Evolutionary conservation across 306 rosid species (phyloP).

Genomic region (Lablab purpureus): DNA sequence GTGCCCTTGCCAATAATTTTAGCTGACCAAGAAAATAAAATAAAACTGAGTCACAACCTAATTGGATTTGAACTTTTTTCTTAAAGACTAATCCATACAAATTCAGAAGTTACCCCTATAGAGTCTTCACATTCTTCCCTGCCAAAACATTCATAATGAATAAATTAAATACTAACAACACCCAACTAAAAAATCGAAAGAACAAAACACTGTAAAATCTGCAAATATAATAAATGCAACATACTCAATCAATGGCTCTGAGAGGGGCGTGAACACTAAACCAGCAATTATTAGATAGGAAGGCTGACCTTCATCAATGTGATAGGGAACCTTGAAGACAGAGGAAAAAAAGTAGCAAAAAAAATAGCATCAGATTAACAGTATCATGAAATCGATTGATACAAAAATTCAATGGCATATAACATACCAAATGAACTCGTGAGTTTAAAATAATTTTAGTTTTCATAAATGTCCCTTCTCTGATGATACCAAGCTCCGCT

Average conservation of each 20-base stretch:
- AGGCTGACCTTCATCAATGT: constrained; percentile 87
- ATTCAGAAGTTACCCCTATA: constrained; percentile 75
- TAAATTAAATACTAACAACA: constrained; percentile 27
- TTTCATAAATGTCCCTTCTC: constrained; percentile 75
- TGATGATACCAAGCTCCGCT: constrained; percentile 87
- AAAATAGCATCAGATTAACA: constrained; percentile 46
- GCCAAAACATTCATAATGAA: constrained; percentile 49
- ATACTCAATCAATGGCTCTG: constrained; percentile 95
- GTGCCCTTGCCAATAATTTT: constrained; percentile 87
- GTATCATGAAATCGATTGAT: constrained; percentile 38
- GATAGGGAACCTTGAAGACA: constrained; percentile 82
- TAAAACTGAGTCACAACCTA: constrained; percentile 36
- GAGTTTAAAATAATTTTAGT: constrained; percentile 72
- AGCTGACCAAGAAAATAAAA: constrained; percentile 60
- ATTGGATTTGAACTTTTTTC: constrained; percentile 21
- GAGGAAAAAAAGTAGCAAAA: constrained; percentile 22
- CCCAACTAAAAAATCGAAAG: background rate
- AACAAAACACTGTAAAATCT: background rate
- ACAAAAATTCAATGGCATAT: constrained; percentile 48
- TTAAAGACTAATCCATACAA: constrained; percentile 20
- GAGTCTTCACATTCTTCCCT: constrained; percentile 95
- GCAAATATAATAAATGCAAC: constrained; percentile 43
- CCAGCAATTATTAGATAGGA: constrained; percentile 94
- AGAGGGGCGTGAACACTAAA: constrained; percentile 97
- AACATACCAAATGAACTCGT: constrained; percentile 91